Percentiles rank a stretch among this genome's conserved stretches.
Evolutionary conservation across 2,329 filamentous ascomycete genomes (phyloP).

Genomic region (Diaporthe batatas): DNA sequence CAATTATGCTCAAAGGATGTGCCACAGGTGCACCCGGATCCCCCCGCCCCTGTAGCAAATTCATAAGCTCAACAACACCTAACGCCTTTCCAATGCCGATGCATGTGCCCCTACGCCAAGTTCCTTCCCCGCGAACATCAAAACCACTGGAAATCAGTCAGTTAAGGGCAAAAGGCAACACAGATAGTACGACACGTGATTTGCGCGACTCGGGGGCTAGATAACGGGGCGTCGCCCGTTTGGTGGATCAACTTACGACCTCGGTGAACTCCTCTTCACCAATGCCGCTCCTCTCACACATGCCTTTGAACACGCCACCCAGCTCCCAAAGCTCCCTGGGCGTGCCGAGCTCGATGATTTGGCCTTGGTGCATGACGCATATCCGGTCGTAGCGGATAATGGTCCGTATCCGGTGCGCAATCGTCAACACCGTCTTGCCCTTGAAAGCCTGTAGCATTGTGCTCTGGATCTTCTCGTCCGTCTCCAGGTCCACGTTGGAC

Average conservation of each 20-base stretch:
- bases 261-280: conserved; percentile 58
- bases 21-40: too few species aligned
- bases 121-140: not conserved
- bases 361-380: conserved; percentile 78
- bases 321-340: conserved; percentile 65
- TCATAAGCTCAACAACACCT: not conserved
- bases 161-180: not conserved
- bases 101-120: not conserved
- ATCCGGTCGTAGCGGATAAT: conserved; percentile 81
- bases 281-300: conserved; percentile 92
- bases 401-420: conserved; percentile 60
- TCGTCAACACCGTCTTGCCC: conserved; percentile 25
- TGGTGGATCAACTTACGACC: not conserved
- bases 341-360: conserved; percentile 76
- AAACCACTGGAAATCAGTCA: conserved; percentile 10
- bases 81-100: not conserved
- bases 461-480: conserved; percentile 80
- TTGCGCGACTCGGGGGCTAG: not conserved
- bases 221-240: not conserved
- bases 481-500: conserved; percentile 80
- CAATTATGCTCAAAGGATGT: too few species aligned
- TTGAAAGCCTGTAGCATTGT: conserved; percentile 68
- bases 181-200: not conserved
- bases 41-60: too few species aligned
- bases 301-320: conserved; percentile 84